Evolutionary conservation across 768 basidiomycete genomes (phyloP).

Genomic region (Lactarius sanguifluus): DNA sequence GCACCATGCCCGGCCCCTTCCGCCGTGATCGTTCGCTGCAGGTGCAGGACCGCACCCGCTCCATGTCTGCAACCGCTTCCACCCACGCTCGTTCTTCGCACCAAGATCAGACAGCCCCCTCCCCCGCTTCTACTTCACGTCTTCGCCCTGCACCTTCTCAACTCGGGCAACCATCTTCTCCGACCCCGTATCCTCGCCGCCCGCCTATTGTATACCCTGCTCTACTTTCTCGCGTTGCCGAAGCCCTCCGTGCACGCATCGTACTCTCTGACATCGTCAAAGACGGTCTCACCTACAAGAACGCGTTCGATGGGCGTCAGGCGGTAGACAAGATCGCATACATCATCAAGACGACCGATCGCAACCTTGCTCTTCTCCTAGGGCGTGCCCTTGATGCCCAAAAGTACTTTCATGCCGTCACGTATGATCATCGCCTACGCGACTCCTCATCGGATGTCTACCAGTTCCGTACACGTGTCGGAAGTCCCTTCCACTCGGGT

Average conservation of each 20-base stretch:
- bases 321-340: conserved; percentile 97
- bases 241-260: conserved; percentile 87
- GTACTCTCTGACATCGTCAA: conserved; percentile 77
- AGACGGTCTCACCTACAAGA: conserved; percentile 94
- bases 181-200: conserved; percentile 42
- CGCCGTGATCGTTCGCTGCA: conserved; percentile 61
- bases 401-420: conserved; percentile 99
- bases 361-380: conserved; percentile 92
- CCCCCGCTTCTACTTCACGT: conserved; percentile 36
- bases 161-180: conserved; percentile 34
- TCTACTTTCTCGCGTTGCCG: conserved; percentile 89
- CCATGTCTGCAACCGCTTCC: conserved; percentile 64
- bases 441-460: conserved; percentile 90
- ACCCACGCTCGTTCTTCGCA: conserved; percentile 48
- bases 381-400: conserved; percentile 95
- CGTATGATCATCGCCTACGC: conserved; percentile 93
- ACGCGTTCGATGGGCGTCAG: conserved; percentile 94
- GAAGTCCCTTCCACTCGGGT: conserved; percentile 82
- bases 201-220: conserved; percentile 92
- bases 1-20: conserved; percentile 56
- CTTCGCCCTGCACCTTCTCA: conserved; percentile 37
- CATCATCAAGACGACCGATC: conserved; percentile 97
- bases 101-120: conserved; percentile 34
- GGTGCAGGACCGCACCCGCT: conserved; percentile 74
- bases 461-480: conserved; percentile 83